A percentile compares a stretch with the other conserved stretches of the same genome.
phyloP scores from a whole-genome alignment of 1,139 yeast genomes.

The Geotrichum carabidarum region DNA sequence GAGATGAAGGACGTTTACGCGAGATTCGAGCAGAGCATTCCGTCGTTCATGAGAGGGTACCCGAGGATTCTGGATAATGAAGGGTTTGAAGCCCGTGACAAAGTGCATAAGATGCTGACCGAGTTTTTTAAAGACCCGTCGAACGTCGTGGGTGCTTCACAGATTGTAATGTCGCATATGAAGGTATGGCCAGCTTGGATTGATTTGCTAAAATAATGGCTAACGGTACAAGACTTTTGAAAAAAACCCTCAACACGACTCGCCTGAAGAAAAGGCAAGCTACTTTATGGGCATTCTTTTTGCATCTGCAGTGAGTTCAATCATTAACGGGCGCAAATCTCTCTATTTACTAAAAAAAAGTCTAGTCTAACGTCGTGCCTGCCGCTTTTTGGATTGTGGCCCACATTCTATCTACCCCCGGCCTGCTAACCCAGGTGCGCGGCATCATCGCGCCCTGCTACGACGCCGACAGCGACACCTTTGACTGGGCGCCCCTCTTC shows the following conservation, averaged over 20 bases:
- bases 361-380: slow-evolving; percentile 18
- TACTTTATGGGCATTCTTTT: slow-evolving; percentile 16
- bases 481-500: slow-evolving; percentile 20
- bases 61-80: slow-evolving; percentile 10
- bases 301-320: slow-evolving; percentile 16
- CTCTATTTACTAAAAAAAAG: neutral
- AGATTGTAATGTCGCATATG: slow-evolving; percentile 10
- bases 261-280: slow-evolving; percentile 10
- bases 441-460: slow-evolving; percentile 17
- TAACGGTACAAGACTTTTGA: slow-evolving; percentile 4
- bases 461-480: slow-evolving; percentile 15
- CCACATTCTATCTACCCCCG: slow-evolving; percentile 16
- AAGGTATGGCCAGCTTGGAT: neutral
- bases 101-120: slow-evolving; percentile 3
- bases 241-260: neutral
- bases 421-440: slow-evolving; percentile 13
- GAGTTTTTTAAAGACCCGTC: slow-evolving; percentile 7
- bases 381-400: slow-evolving; percentile 24
- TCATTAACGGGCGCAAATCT: neutral
- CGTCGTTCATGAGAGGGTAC: slow-evolving; percentile 14
- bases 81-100: slow-evolving; percentile 17
- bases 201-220: neutral
- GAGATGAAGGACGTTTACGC: slow-evolving; percentile 9
- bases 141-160: slow-evolving; percentile 4
- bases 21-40: slow-evolving; percentile 13